phyloP scores from a whole-genome alignment of 208 protist species.

The Histomonas meleagridis region DNA sequence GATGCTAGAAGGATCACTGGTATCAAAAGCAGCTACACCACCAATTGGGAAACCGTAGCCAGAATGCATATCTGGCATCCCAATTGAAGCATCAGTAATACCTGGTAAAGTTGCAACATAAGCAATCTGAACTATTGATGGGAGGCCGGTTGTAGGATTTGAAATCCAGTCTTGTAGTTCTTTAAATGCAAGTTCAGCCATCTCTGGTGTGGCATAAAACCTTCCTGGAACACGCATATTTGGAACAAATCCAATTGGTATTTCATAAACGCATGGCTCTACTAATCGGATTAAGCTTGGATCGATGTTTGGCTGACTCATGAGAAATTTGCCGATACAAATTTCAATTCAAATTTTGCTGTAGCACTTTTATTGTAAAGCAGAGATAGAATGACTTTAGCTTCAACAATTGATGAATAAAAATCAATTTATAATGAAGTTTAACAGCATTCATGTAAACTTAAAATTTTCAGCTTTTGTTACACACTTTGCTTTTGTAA shows the following conservation, averaged over 20 bases:
- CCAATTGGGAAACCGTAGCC: constrained; percentile 79
- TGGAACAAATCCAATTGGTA: constrained; percentile 54
- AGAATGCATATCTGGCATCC: constrained; percentile 68
- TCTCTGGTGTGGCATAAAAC: constrained; percentile 62
- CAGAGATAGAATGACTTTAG: too few relatives aligned
- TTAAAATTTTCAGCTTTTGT: too few relatives aligned
- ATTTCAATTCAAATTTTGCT: too few relatives aligned
- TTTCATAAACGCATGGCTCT: background rate
- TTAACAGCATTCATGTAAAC: too few relatives aligned
- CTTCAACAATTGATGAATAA: too few relatives aligned
- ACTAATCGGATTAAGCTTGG: background rate
- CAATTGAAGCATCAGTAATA: constrained; percentile 63
- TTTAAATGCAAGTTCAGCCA: constrained; percentile 56
- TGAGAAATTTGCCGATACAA: too few relatives aligned
- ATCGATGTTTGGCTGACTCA: too few relatives aligned
- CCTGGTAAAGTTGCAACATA: constrained; percentile 70
- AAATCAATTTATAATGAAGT: too few relatives aligned
- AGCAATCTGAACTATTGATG: constrained; percentile 63
- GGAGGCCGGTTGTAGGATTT: constrained; percentile 56
- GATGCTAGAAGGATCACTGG: constrained; percentile 59
- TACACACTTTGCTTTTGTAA: too few relatives aligned
- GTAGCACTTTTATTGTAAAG: too few relatives aligned
- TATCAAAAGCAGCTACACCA: constrained; percentile 74
- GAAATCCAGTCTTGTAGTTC: constrained; percentile 53
- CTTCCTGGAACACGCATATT: constrained; percentile 52